These are phyloP conservation scores for Cinchona pubescens DNA, from an alignment of 257 asterid species.

Conservation along the genomic window DNA sequence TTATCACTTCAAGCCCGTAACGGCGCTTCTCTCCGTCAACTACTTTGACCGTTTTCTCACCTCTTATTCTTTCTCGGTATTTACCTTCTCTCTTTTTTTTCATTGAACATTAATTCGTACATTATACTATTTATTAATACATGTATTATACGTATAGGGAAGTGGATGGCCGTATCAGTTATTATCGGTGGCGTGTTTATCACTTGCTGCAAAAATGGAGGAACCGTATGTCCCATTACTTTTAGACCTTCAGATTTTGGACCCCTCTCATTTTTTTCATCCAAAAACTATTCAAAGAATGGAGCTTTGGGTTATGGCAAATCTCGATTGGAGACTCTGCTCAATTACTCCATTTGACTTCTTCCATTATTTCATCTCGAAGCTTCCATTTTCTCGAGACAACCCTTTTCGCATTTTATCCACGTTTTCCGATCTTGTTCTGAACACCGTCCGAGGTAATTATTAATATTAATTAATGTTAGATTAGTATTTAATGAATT, in stretches of 20 bases:
- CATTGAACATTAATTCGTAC: neutral
- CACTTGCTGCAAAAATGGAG: slow-evolving; percentile 62
- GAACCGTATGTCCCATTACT: slow-evolving; percentile 41
- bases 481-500: neutral
- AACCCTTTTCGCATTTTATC: slow-evolving; percentile 12
- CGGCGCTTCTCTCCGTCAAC: slow-evolving; percentile 51
- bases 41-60: slow-evolving; percentile 49
- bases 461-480: neutral
- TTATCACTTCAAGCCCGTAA: slow-evolving; percentile 45
- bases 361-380: slow-evolving; percentile 44
- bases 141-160: slow-evolving; percentile 15
- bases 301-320: slow-evolving; percentile 48
- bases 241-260: slow-evolving; percentile 40
- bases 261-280: slow-evolving; percentile 32
- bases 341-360: slow-evolving; percentile 58
- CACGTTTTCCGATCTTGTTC: slow-evolving; percentile 31
- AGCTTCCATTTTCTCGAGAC: slow-evolving; percentile 22
- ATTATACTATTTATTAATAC: too few species aligned
- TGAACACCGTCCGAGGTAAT: slow-evolving; percentile 53
- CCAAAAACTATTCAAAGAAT: slow-evolving; percentile 44
- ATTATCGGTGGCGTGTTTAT: slow-evolving; percentile 45
- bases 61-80: slow-evolving; percentile 13
- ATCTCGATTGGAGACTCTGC: slow-evolving; percentile 50
- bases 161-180: slow-evolving; percentile 54
- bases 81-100: neutral